Evolutionary conservation across 805 yeast genomes (phyloP).

Genomic region (Candida piceae): DNA sequence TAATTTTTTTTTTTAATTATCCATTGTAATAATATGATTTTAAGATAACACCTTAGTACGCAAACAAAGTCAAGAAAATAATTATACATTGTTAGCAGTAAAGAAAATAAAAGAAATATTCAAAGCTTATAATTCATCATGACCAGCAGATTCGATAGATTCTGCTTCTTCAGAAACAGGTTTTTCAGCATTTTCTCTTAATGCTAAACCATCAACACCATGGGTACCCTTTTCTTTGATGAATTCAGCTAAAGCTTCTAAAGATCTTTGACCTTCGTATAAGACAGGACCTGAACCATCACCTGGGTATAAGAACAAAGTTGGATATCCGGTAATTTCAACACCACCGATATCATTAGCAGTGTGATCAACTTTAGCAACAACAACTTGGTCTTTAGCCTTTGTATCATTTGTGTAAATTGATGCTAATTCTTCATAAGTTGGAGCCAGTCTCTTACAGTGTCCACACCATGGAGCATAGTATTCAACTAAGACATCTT

Average conservation of each 20-base stretch:
- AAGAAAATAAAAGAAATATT: too few relatives aligned
- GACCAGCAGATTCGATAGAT: conserved; percentile 60
- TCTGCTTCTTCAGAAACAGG: conserved; percentile 56
- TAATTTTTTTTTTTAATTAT: too few relatives aligned
- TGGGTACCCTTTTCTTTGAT: conserved; percentile 63
- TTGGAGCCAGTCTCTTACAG: conserved; percentile 87
- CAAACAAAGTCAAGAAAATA: too few relatives aligned
- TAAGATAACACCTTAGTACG: too few relatives aligned
- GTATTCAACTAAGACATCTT: conserved; percentile 82
- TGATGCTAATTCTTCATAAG: conserved; percentile 80
- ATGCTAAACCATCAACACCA: conserved; percentile 50
- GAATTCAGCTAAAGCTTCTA: conserved; percentile 66
- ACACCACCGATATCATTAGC: conserved; percentile 76
- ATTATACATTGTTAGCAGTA: too few relatives aligned
- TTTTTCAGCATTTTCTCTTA: conserved; percentile 13
- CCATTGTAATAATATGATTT: too few relatives aligned
- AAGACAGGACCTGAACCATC: conserved; percentile 60
- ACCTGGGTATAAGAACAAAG: conserved; percentile 87
- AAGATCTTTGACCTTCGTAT: conserved; percentile 67
- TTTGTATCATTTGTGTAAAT: conserved; percentile 49
- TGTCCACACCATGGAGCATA: conserved; percentile 99
- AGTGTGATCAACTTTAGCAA: conserved; percentile 89
- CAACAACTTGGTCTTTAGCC: conserved; percentile 49
- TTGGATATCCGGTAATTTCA: conserved; percentile 86
- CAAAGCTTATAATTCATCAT: conserved; percentile 24